Conservation (phyloP, 371 early-diverging fungal genomes). For the Zychaea mexicana region DNA sequence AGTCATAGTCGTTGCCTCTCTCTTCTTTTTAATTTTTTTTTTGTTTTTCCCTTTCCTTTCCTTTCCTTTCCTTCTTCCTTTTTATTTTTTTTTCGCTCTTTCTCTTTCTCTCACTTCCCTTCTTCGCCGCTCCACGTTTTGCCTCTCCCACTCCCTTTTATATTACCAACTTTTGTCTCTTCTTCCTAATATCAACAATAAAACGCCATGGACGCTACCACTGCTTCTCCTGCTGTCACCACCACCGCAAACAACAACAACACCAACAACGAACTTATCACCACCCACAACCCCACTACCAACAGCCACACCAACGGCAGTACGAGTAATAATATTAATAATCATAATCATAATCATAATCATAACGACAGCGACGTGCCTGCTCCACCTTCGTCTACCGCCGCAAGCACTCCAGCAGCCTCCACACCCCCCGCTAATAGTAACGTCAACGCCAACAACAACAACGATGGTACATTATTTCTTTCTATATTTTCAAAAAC, state of each 20-base stretch:
- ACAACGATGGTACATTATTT: not conserved
- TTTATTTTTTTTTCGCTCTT: conserved; percentile 11
- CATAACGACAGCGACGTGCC: not conserved
- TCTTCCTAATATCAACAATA: too few species aligned
- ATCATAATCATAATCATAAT: not conserved
- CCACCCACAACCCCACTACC: not conserved
- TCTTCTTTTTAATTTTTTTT: not conserved
- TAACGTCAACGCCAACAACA: conserved; percentile 6
- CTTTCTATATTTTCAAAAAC: not conserved
- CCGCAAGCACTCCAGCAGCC: not conserved
- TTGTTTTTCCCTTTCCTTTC: not conserved
- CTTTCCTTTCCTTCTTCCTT: conserved; percentile 4
- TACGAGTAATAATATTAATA: not conserved
- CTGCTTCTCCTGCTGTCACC: not conserved
- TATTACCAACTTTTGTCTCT: too few species aligned
- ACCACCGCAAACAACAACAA: not conserved
- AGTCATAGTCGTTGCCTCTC: not conserved
- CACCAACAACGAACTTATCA: too few species aligned
- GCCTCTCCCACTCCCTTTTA: too few species aligned
- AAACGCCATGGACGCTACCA: not conserved
- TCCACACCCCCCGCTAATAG: not conserved
- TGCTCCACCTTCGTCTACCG: not conserved
- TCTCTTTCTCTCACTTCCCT: not conserved
- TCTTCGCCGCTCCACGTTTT: too few species aligned
- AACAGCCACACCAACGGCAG: not conserved